phyloP scores from a whole-genome alignment of 2,329 filamentous ascomycete species.

The Penicillium sp. region DNA sequence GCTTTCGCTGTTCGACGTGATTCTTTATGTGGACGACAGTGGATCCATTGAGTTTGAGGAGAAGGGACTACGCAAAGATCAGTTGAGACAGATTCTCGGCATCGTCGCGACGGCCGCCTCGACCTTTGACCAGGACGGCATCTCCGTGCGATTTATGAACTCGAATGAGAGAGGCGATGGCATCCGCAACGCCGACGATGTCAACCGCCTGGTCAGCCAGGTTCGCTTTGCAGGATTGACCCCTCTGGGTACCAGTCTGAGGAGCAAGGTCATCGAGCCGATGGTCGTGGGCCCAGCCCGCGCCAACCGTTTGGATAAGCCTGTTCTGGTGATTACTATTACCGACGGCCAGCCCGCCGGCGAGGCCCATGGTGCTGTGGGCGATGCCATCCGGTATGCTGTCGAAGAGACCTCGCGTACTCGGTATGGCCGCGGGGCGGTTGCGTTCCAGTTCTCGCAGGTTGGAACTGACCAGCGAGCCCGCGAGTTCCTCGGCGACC shows the following conservation, averaged over 20 bases:
- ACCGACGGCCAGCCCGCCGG: conserved; percentile 70
- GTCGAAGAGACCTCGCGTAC: conserved; percentile 55
- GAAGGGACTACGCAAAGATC: conserved; percentile 67
- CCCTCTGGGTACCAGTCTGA: conserved; percentile 67
- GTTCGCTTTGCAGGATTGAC: conserved; percentile 69
- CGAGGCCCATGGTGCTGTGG: conserved; percentile 61
- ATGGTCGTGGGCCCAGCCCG: conserved; percentile 60
- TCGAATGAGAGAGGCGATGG: conserved; percentile 57
- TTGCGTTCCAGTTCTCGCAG: conserved; percentile 71
- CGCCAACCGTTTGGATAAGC: conserved; percentile 62
- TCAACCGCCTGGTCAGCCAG: conserved; percentile 60
- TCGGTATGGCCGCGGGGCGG: conserved; percentile 61
- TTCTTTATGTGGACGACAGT: conserved; percentile 70
- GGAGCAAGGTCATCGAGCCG: conserved; percentile 66
- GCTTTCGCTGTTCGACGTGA: conserved; percentile 64
- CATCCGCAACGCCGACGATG: conserved; percentile 62
- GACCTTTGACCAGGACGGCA: conserved; percentile 71
- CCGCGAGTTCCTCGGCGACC: conserved; percentile 64
- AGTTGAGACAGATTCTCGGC: conserved; percentile 66
- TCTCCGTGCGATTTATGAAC: conserved; percentile 73
- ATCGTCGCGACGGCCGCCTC: conserved; percentile 68
- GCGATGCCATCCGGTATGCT: conserved; percentile 61
- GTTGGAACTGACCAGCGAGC: conserved; percentile 70
- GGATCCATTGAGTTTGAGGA: conserved; percentile 73
- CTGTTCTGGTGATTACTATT: conserved; percentile 67